These are phyloP conservation scores for Neurospora terricola DNA, from an alignment of 495 filamentous ascomycete species.

Conservation along the genomic window DNA sequence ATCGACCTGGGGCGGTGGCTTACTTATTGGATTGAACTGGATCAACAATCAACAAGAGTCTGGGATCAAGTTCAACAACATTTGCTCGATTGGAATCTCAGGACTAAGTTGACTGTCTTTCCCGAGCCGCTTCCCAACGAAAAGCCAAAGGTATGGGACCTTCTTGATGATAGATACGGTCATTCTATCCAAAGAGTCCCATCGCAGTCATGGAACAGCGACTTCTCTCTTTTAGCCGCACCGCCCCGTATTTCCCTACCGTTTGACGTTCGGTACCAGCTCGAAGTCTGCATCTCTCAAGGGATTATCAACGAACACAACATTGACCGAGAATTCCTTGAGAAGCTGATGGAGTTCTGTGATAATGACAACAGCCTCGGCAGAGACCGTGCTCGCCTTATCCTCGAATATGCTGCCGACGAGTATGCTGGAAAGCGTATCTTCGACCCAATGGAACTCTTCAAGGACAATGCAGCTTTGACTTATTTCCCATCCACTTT, in stretches of 20 bases:
- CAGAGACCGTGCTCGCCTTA: constrained; percentile 23
- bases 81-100: constrained; percentile 67
- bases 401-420: constrained; percentile 32
- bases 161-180: constrained; percentile 34
- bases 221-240: constrained; percentile 23
- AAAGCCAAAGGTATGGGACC: constrained; percentile 41
- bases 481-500: constrained; percentile 36
- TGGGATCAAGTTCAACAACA: constrained; percentile 41
- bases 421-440: constrained; percentile 39
- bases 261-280: constrained; percentile 75
- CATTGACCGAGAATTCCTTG: constrained; percentile 54
- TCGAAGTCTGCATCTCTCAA: constrained; percentile 84
- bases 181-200: not conserved
- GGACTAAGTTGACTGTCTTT: constrained; percentile 24
- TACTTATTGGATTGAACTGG: constrained; percentile 50
- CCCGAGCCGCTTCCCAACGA: constrained; percentile 11
- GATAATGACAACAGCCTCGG: constrained; percentile 5
- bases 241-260: constrained; percentile 40
- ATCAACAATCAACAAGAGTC: constrained; percentile 9
- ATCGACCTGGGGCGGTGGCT: constrained; percentile 80
- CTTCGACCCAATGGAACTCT: constrained; percentile 66
- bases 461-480: constrained; percentile 39
- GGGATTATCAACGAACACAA: constrained; percentile 71
- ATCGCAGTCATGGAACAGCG: constrained; percentile 14
- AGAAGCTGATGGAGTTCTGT: constrained; percentile 42